These are phyloP conservation scores for Lactarius hatsudake DNA, from an alignment of 768 basidiomycete genomes.

Conservation along the genomic window DNA sequence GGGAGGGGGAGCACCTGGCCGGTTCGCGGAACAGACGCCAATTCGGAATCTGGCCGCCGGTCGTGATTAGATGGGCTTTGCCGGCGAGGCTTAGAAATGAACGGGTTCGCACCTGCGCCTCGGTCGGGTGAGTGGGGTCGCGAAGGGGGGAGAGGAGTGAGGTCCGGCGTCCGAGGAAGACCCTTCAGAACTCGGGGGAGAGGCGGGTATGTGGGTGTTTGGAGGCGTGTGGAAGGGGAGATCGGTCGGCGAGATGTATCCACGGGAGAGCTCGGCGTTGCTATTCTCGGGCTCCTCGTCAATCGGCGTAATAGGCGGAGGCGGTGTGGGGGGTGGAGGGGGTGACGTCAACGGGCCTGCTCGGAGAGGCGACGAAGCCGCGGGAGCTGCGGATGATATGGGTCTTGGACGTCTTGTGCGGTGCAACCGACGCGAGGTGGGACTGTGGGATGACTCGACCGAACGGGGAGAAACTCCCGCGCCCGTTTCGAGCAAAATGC, in stretches of 20 bases:
- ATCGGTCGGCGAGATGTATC: conserved; percentile 64
- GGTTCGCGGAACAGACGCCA: conserved; percentile 48
- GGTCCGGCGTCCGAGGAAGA: conserved; percentile 31
- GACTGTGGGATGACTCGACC: conserved; percentile 41
- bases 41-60: conserved; percentile 61
- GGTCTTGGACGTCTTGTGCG: conserved; percentile 56
- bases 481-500: conserved; percentile 91
- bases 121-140: conserved; percentile 51
- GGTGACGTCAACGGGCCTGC: conserved; percentile 43
- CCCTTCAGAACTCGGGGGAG: conserved; percentile 35
- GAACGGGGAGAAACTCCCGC: conserved; percentile 42
- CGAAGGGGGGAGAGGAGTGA: conserved; percentile 46
- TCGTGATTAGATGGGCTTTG: conserved; percentile 61
- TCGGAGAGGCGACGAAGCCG: conserved; percentile 67
- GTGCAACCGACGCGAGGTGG: conserved; percentile 56
- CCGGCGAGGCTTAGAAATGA: conserved; percentile 66
- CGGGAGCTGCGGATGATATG: conserved; percentile 40
- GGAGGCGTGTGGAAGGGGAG: conserved; percentile 56
- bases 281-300: conserved; percentile 54
- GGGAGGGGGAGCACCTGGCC: conserved; percentile 57
- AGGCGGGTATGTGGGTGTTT: conserved; percentile 47
- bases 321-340: conserved; percentile 47
- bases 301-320: conserved; percentile 76
- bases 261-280: conserved; percentile 49
- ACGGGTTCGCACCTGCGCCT: conserved; percentile 81